Percentiles rank a stretch among this genome's conserved stretches.
These are phyloP conservation scores for Microdochium paspali DNA, from an alignment of 2,329 filamentous ascomycete genomes.

Conservation along the genomic window DNA sequence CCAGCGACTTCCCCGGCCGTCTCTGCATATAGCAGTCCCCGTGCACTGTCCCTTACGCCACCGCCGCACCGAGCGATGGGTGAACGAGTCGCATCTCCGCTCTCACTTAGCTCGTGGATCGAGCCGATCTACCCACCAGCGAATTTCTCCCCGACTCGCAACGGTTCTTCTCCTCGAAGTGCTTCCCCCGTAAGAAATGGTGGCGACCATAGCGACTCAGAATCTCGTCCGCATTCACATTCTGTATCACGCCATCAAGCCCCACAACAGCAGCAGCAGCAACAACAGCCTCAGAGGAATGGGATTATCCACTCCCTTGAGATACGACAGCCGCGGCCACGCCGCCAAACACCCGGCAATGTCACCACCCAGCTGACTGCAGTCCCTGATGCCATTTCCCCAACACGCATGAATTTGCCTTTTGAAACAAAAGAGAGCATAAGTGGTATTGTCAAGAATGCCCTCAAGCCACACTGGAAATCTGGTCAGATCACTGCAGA, in stretches of 20 bases:
- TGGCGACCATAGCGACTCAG: conserved; percentile 36
- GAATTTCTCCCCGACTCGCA: conserved; percentile 49
- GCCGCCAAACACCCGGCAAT: conserved; percentile 31
- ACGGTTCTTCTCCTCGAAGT: too few relatives aligned
- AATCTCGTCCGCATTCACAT: conserved; percentile 23
- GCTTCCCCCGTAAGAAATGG: conserved; percentile 29
- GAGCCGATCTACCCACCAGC: conserved; percentile 67
- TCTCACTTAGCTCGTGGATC: conserved; percentile 61
- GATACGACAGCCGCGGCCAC: conserved; percentile 42
- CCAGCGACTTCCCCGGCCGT: conserved; percentile 57
- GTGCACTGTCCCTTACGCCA: conserved; percentile 59
- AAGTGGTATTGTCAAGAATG: conserved; percentile 76
- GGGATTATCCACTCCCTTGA: conserved; percentile 28
- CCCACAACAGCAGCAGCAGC: conserved; percentile 11
- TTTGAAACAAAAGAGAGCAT: conserved; percentile 81
- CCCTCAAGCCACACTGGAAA: conserved; percentile 74
- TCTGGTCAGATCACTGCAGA: conserved; percentile 74
- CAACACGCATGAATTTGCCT: conserved; percentile 55
- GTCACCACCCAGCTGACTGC: conserved; percentile 26
- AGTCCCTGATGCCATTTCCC: conserved; percentile 54
- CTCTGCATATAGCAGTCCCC: conserved; percentile 57
- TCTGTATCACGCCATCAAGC: conserved; percentile 12
- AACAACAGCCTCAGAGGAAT: conserved; percentile 16
- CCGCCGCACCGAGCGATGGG: conserved; percentile 48
- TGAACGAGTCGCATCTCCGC: conserved; percentile 54